phyloP scores from a whole-genome alignment of 257 asterid species.

The Solanum ossicruentum region DNA sequence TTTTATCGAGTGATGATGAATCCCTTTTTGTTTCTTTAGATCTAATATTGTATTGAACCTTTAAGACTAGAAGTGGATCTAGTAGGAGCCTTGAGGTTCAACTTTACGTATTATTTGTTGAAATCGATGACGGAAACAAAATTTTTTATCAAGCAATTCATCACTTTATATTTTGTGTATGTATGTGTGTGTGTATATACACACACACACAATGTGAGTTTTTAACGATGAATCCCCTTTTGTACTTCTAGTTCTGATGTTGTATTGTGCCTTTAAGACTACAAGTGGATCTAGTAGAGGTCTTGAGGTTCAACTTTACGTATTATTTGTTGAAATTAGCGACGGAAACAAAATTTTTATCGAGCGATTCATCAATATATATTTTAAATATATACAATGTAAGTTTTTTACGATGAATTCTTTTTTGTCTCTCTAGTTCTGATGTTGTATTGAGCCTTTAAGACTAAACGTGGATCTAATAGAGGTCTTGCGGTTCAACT shows the following conservation, averaged over 20 bases:
- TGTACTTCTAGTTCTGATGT: not conserved
- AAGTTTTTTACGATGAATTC: not conserved
- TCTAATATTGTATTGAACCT: not conserved
- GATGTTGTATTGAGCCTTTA: not conserved
- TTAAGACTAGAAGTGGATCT: not conserved
- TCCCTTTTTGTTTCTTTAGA: not conserved
- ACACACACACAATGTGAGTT: not conserved
- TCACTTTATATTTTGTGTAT: too few species aligned
- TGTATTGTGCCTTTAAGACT: not conserved
- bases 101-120: too few species aligned
- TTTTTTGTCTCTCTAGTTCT: not conserved
- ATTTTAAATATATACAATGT: not conserved
- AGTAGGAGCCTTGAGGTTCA: too few species aligned
- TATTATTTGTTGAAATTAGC: not conserved
- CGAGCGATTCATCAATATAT: not conserved
- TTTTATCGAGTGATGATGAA: not conserved
- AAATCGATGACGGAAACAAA: fast-evolving
- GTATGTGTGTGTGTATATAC: not conserved
- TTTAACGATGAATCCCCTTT: not conserved
- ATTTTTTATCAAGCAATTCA: not conserved
- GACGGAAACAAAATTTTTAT: not conserved
- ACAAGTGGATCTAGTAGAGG: not conserved
- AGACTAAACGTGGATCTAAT: not conserved
- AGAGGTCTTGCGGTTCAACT: not conserved
- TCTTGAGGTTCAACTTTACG: too few species aligned